Conservation (phyloP, 2,329 filamentous ascomycete species). For the Mollisiaceae sp. region DNA sequence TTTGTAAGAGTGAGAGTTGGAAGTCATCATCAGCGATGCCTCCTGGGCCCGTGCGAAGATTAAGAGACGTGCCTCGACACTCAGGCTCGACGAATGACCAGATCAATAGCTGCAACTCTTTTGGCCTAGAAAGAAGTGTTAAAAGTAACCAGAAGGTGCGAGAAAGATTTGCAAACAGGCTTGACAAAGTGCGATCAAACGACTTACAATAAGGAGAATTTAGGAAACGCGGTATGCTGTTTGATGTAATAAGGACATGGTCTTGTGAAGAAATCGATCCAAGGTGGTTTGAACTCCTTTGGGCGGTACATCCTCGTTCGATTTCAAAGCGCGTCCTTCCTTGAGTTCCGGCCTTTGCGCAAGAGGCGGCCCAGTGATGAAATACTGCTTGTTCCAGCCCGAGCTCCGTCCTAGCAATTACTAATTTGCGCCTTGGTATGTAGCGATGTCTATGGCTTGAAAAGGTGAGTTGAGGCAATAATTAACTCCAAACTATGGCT, state of each 20-base stretch:
- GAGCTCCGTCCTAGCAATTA: too few species aligned
- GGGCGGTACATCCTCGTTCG: slow-evolving; percentile 20
- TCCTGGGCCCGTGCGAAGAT: too few species aligned
- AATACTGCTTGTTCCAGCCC: too few species aligned
- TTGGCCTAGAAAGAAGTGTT: not conserved
- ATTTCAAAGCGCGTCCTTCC: not conserved
- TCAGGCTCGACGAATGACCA: slow-evolving; percentile 10
- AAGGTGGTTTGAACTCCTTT: slow-evolving; percentile 20
- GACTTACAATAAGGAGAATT: slow-evolving; percentile 21
- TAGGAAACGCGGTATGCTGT: slow-evolving; percentile 18
- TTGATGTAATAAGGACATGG: slow-evolving; percentile 24
- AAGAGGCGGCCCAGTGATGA: too few species aligned
- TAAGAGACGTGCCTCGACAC: not conserved
- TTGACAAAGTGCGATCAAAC: not conserved
- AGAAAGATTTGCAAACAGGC: not conserved
- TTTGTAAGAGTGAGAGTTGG: not conserved
- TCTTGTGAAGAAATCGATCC: slow-evolving; percentile 25
- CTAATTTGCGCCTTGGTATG: too few species aligned
- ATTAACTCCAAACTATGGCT: too few species aligned
- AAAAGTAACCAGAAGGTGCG: not conserved
- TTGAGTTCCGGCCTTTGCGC: not conserved
- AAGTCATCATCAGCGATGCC: not conserved
- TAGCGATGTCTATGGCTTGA: too few species aligned
- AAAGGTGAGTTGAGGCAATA: too few species aligned
- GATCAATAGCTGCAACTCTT: slow-evolving; percentile 21